Percentiles rank a stretch among this genome's conserved stretches.
These are phyloP conservation scores for Westerdykella sp. DNA, from an alignment of 2,329 filamentous ascomycete genomes.

Conservation along the genomic window DNA sequence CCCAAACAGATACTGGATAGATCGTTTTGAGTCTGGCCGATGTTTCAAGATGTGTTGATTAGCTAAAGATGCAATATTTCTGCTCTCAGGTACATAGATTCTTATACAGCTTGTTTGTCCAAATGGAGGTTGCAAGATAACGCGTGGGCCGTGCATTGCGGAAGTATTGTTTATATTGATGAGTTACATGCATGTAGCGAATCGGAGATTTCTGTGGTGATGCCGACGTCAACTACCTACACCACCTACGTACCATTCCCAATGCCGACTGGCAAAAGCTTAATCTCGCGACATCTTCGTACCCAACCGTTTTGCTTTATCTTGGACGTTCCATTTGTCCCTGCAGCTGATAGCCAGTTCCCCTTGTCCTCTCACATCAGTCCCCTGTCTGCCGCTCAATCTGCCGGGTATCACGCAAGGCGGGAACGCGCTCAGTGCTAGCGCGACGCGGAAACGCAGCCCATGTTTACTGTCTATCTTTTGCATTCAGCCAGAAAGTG, in stretches of 20 bases:
- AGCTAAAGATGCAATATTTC: neutral
- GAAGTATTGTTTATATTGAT: constrained; percentile 2
- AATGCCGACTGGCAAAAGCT: too few relatives aligned
- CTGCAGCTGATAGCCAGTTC: too few relatives aligned
- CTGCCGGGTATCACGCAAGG: neutral
- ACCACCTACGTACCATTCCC: neutral
- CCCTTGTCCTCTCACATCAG: neutral
- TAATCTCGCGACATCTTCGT: neutral
- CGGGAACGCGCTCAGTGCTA: too few relatives aligned
- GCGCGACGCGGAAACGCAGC: neutral
- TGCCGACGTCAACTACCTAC: neutral
- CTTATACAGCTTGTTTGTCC: neutral
- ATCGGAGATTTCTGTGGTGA: constrained; percentile 1
- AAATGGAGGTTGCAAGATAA: neutral
- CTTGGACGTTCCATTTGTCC: too few relatives aligned
- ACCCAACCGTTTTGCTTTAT: too few relatives aligned
- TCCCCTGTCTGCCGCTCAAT: constrained; percentile 1
- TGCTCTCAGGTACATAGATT: too few relatives aligned
- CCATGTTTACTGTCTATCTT: constrained; percentile 2
- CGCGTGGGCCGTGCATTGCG: neutral
- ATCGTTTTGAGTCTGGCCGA: neutral
- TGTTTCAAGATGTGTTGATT: neutral
- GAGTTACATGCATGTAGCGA: neutral
- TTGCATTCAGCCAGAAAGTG: constrained; percentile 4
- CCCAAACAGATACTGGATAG: too few relatives aligned